A percentile compares a stretch with the other conserved stretches of the same genome.
phyloP scores from a whole-genome alignment of 2,329 filamentous ascomycete genomes.

The Incumbomyces lentus region DNA sequence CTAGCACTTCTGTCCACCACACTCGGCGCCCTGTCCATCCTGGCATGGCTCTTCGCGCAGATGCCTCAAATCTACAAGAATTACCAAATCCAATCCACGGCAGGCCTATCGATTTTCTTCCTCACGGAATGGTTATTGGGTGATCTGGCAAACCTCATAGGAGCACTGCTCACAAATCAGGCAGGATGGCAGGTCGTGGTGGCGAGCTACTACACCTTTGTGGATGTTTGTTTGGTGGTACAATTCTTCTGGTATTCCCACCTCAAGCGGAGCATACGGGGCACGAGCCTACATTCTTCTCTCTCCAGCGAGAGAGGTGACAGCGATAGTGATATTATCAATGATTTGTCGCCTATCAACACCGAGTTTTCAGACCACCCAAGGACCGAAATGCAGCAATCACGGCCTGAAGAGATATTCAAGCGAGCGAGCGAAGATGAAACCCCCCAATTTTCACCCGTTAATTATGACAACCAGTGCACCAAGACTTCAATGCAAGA shows the following conservation, averaged over 20 bases:
- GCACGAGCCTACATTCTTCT: constrained; percentile 22
- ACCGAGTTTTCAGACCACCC: constrained; percentile 19
- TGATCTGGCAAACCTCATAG: constrained; percentile 53
- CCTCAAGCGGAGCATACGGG: constrained; percentile 39
- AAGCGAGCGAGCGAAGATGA: constrained; percentile 6
- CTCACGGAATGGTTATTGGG: constrained; percentile 56
- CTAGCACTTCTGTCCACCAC: constrained; percentile 52
- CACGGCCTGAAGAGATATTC: constrained; percentile 7
- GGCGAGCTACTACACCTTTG: constrained; percentile 55
- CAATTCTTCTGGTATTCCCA: constrained; percentile 59
- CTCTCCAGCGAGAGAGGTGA: constrained; percentile 18
- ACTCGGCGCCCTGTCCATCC: constrained; percentile 52
- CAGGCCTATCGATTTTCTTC: constrained; percentile 56
- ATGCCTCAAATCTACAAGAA: constrained; percentile 62
- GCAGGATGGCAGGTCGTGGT: constrained; percentile 57
- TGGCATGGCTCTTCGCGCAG: constrained; percentile 60
- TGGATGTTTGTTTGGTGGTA: constrained; percentile 51
- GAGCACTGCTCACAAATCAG: constrained; percentile 53
- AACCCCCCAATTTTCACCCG: constrained; percentile 13
- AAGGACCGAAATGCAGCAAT: constrained; percentile 9
- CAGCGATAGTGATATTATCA: constrained; percentile 24
- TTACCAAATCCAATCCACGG: constrained; percentile 51
- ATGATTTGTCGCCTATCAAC: constrained; percentile 29
- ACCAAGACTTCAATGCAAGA: background rate
- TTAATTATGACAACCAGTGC: constrained; percentile 14